Evolutionary conservation across 2,329 filamentous ascomycete species (phyloP), one percentile per base, ranked within the genome.

Genomic region (Metarhizium robertsii): DNA sequence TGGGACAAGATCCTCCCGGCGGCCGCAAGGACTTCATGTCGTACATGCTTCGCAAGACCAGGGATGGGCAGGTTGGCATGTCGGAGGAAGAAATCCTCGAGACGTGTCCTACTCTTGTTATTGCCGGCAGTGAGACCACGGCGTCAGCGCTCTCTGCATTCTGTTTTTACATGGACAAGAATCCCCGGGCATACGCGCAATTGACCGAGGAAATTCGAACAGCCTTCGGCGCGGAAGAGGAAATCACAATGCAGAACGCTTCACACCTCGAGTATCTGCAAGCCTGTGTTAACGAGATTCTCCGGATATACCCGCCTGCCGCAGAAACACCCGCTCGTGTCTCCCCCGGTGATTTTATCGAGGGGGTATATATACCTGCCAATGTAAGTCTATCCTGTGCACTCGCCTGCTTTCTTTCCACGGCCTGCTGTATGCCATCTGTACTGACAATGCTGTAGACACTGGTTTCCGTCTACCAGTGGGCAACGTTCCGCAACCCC

Each of bases 401-500:
- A 10, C 25, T n/a, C 50, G 40, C 46, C 42, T 20, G 4, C 11
- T 52, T 13, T 40, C 20, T 32, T 7, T 18, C 18, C 4, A n/a
- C 3, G 45, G 25, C 6, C 6, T 14, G 42, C 42, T 20, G 2
- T 8, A 20, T 34, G 10, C 6, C 10, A 34, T 18, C 16, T 25
- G n/a, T 48, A 18, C 29, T 40, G 42, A 29, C 18, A 3, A 50
- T 3, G 8, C 34, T 6, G 6, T 16, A 77, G 74, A 77, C 72
- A 1, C 60, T 64, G 3, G 67, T 79, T 0, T 67, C 69, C 0
- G 66, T 78, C 1, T 69, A 71, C 47, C 75, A 79, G 40, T 77
- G 68, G 61, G 67, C 75, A 2, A 66, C 73, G n/a, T 74, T 74
- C 59, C 72, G 72, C 57, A 73, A 72, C 52, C 66, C 71, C 2